These are phyloP conservation scores for Setaria viridis DNA, from an alignment of 202 grass and related monocot species.

Conservation along the genomic window DNA sequence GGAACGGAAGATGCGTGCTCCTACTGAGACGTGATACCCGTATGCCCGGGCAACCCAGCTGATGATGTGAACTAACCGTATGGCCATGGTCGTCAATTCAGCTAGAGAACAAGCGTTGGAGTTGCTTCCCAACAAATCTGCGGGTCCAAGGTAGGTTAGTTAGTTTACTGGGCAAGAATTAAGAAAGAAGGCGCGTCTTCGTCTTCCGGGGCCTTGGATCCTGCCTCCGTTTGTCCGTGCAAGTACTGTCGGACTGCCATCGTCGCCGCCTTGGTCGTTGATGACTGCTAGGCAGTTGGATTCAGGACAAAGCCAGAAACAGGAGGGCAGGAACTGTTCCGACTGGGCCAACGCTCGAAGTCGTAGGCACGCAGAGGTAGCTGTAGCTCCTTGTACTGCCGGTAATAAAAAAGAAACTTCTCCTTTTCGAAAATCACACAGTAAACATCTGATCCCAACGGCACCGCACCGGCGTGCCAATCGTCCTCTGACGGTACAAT, in stretches of 20 bases:
- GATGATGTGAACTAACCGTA: not conserved
- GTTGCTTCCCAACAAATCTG: constrained; percentile 31
- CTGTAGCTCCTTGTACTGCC: not conserved
- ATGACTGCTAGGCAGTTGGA: not conserved
- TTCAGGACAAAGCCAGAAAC: not conserved
- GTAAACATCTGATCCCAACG: not conserved
- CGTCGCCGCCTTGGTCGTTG: not conserved
- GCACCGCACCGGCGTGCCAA: not conserved
- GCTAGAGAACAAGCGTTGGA: constrained; percentile 18
- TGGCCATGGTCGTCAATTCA: not conserved
- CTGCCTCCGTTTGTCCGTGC: not conserved
- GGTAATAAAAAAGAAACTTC: not conserved
- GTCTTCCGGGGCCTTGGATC: not conserved
- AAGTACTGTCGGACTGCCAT: not conserved
- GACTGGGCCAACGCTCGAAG: not conserved
- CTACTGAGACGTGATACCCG: not conserved
- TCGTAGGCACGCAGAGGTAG: not conserved
- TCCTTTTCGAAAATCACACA: not conserved
- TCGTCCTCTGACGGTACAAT: constrained; percentile 25
- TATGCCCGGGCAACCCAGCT: not conserved
- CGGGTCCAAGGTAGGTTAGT: not conserved
- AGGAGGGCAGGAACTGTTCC: not conserved
- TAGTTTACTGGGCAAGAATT: not conserved
- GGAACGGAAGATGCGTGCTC: not conserved
- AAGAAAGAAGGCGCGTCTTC: too few species aligned